A percentile compares a stretch with the other conserved stretches of the same genome.
phyloP scores from a whole-genome alignment of 768 basidiomycete species.

The Lepiota venenata region DNA sequence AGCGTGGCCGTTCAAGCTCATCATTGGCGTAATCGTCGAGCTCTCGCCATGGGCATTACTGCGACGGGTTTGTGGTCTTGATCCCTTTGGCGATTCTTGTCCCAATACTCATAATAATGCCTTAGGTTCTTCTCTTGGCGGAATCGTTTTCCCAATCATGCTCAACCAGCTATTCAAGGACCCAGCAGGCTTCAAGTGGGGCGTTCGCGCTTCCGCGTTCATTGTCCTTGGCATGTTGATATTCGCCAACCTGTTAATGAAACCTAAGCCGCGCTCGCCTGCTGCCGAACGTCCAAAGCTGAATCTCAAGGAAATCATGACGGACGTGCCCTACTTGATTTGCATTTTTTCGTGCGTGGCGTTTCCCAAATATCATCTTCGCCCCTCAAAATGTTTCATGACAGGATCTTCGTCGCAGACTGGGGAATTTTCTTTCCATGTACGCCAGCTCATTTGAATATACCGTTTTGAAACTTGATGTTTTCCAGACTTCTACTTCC shows the following conservation, averaged over 20 bases:
- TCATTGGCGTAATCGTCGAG: slow-evolving; percentile 40
- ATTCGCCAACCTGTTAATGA: slow-evolving; percentile 34
- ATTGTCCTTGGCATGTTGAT: slow-evolving; percentile 34
- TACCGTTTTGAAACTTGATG: neutral
- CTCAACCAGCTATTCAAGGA: slow-evolving; percentile 31
- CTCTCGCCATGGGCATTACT: slow-evolving; percentile 38
- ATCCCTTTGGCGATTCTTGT: neutral
- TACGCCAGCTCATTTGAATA: too few relatives aligned
- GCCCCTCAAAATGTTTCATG: too few relatives aligned
- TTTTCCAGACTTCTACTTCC: slow-evolving; percentile 27
- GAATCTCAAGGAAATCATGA: neutral
- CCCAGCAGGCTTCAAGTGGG: slow-evolving; percentile 39
- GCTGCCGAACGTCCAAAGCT: neutral
- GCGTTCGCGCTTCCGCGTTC: slow-evolving; percentile 41
- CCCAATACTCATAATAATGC: neutral
- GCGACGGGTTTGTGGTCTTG: neutral
- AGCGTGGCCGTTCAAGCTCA: too few relatives aligned
- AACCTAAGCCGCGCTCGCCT: slow-evolving; percentile 16
- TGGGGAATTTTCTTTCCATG: too few relatives aligned
- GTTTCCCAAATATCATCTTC: slow-evolving; percentile 9
- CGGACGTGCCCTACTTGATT: slow-evolving; percentile 5
- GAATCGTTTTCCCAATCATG: slow-evolving; percentile 38
- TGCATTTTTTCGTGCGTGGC: slow-evolving; percentile 1
- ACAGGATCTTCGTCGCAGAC: too few relatives aligned
- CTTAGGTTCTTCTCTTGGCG: slow-evolving; percentile 22